Percentiles rank a stretch among this genome's conserved stretches.
These are phyloP conservation scores for Celoporthe dispersa DNA, from an alignment of 2,329 filamentous ascomycete genomes.

Conservation along the genomic window DNA sequence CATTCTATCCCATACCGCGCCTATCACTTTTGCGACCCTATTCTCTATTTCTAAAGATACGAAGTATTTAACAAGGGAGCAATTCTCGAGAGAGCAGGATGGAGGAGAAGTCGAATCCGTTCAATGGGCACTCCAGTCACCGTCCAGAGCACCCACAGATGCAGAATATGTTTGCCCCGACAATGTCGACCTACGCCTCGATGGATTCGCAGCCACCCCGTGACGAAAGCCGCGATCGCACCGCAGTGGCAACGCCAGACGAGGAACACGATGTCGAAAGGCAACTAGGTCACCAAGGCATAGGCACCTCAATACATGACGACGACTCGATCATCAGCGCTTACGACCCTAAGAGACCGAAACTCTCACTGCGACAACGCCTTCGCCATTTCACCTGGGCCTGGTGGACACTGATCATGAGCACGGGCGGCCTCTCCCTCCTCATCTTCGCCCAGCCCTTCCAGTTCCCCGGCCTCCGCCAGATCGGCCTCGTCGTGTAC, in stretches of 20 bases:
- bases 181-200: not conserved
- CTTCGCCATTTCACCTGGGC: conserved; percentile 69
- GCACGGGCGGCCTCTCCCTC: conserved; percentile 70
- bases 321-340: conserved; percentile 11
- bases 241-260: conserved; percentile 22
- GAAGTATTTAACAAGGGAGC: too few relatives aligned
- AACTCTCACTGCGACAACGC: conserved; percentile 48
- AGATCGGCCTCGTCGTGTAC: conserved; percentile 70
- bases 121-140: not conserved
- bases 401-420: conserved; percentile 78
- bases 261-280: conserved; percentile 25
- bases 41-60: too few relatives aligned
- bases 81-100: conserved; percentile 2
- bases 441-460: conserved; percentile 67
- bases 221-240: conserved; percentile 21
- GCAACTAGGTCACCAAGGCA: conserved; percentile 1
- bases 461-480: conserved; percentile 64
- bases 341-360: conserved; percentile 39
- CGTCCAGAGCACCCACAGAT: conserved; percentile 9
- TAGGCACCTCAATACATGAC: not conserved
- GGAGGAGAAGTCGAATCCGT: conserved; percentile 5
- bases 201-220: not conserved
- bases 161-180: not conserved
- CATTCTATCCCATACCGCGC: not conserved
- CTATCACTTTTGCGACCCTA: not conserved